Percentiles rank a stretch among this genome's conserved stretches.
Conservation (phyloP, 306 rosid genomes). For the Dryas octopetala region DNA sequence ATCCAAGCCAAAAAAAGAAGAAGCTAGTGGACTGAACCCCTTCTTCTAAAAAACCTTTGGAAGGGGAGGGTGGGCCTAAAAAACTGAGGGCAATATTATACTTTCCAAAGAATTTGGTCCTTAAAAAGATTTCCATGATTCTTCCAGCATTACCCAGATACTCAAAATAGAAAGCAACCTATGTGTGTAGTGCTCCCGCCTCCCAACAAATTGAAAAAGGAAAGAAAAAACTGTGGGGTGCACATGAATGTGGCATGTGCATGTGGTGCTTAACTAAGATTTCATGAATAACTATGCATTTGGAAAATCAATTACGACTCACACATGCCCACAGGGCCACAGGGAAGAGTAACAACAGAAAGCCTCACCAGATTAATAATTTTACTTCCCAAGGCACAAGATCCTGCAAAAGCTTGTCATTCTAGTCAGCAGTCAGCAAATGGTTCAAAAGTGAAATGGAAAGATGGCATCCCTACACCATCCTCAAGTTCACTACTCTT, state of each 20-base stretch:
- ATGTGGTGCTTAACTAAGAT: background rate
- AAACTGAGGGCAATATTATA: background rate
- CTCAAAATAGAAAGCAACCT: slow-evolving; percentile 12
- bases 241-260: background rate
- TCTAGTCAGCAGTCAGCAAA: too few species aligned
- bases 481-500: background rate
- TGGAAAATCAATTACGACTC: background rate
- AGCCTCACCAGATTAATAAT: too few species aligned
- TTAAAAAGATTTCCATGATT: slow-evolving; percentile 18
- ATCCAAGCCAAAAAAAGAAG: too few species aligned
- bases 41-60: too few species aligned
- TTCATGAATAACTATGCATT: background rate
- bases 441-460: too few species aligned
- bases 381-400: background rate
- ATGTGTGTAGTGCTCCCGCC: background rate
- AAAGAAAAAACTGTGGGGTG: too few species aligned
- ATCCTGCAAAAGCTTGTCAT: background rate
- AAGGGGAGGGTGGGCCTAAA: background rate
- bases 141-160: slow-evolving; percentile 13
- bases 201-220: too few species aligned
- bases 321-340: too few species aligned
- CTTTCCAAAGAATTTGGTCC: slow-evolving; percentile 25
- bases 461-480: background rate
- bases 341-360: too few species aligned
- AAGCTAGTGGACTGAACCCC: too few species aligned